Evolutionary conservation across 139 green algal species (phyloP), one percentile per base, ranked within the genome.

Genomic region (Asterochloris erici): DNA sequence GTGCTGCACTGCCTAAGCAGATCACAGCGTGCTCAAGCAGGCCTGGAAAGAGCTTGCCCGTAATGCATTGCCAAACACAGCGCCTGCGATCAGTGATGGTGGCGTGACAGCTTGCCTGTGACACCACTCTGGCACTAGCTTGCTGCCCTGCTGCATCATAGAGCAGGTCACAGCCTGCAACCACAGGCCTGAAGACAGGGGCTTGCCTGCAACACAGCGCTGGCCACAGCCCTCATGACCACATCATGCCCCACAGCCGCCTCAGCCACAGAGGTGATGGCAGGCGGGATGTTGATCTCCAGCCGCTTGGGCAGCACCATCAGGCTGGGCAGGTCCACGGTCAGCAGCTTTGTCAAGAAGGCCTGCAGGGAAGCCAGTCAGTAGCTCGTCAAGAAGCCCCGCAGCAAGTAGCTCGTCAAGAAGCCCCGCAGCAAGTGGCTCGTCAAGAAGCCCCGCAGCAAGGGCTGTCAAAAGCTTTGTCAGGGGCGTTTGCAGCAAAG

Each of bases 281-380:
- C 91, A 54, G 95, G 95, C 10, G 95, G 95, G 77, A 99, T 96
- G 84, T 93, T 91, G 86, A 98, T 94, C 79, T 98, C 91, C 77
- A 98, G 88, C 9, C 93, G 88, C 84, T 96, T 90, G 26, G 96
- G 96, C 80, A 98, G 91, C 64, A 97, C 93, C 89, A 99, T 98
- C n/a, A 98, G 88, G n/a, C 75, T 89, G 21, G 96, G 96, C 29
- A 99, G 90, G 73, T 98, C 94, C 82, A 96, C 93, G 0, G 96
- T 98, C 38, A 99, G 86, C 74, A 99, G 90, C 84, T 92, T 93
- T 38, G 88, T 92, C 77, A 99, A 90, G 84, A 98, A 96, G 24
- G 88, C 91, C 91, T 98, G 94, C 28, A 77, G n/a, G 60, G 0
- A 19, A 24, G 70, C 1, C 9, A 14, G 66, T 23, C 66, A 26